These are phyloP conservation scores for Kurtzmaniella fragi DNA, from an alignment of 805 yeast genomes.

Conservation along the genomic window DNA sequence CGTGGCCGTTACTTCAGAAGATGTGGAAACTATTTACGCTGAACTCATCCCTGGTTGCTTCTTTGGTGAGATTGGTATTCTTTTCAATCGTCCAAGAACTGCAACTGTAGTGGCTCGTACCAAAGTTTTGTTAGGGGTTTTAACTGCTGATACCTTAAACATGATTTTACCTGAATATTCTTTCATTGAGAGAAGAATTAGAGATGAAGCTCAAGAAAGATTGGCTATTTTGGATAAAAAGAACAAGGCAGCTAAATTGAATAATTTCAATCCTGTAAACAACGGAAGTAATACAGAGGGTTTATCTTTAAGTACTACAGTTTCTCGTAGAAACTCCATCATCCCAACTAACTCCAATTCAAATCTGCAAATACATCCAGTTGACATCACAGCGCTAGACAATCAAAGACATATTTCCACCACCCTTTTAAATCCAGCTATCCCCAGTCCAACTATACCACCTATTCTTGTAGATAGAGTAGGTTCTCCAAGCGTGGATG, in stretches of 20 bases:
- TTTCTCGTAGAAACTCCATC: too few relatives aligned
- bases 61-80: constrained; percentile 76
- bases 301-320: not conserved
- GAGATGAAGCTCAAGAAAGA: constrained; percentile 79
- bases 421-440: constrained; percentile 9
- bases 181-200: constrained; percentile 56
- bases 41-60: constrained; percentile 65
- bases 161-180: constrained; percentile 61
- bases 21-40: constrained; percentile 72
- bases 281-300: not conserved
- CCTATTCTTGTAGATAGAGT: constrained; percentile 6
- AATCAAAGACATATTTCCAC: not conserved
- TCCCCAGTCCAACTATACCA: constrained; percentile 14
- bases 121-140: constrained; percentile 60
- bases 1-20: constrained; percentile 72
- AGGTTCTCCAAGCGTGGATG: constrained; percentile 5
- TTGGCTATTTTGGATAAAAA: constrained; percentile 66
- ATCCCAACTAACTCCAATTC: too few relatives aligned
- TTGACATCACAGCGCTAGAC: too few relatives aligned
- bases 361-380: too few relatives aligned
- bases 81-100: constrained; percentile 71
- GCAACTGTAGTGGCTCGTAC: constrained; percentile 74
- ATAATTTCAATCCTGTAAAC: not conserved
- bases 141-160: constrained; percentile 59
- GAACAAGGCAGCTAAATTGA: constrained; percentile 34